phyloP scores from a whole-genome alignment of 495 filamentous ascomycete species.

The Recurvomyces mirabilis region DNA sequence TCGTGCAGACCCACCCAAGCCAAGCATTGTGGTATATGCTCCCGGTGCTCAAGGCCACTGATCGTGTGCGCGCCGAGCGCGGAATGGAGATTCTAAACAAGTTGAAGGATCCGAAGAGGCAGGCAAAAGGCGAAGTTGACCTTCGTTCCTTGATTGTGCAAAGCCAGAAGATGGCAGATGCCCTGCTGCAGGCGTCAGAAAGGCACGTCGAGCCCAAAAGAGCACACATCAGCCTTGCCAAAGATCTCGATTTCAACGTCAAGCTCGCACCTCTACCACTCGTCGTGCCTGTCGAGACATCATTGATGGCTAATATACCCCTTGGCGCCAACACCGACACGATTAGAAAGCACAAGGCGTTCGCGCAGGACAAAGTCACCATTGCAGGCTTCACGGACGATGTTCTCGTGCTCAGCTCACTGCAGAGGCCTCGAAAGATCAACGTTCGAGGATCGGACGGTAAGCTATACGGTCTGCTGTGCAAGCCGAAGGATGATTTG shows the following conservation, averaged over 20 bases:
- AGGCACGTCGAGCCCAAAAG: slow-evolving; percentile 57
- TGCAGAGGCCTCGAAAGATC: slow-evolving; percentile 86
- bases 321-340: slow-evolving; percentile 56
- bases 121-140: slow-evolving; percentile 36
- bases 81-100: slow-evolving; percentile 41
- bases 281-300: slow-evolving; percentile 77
- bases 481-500: slow-evolving; percentile 96
- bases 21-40: slow-evolving; percentile 91
- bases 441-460: slow-evolving; percentile 83
- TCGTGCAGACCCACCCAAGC: slow-evolving; percentile 67
- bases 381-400: slow-evolving; percentile 66
- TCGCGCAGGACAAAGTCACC: slow-evolving; percentile 54
- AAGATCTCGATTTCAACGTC: slow-evolving; percentile 71
- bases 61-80: slow-evolving; percentile 40
- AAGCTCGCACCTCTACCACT: slow-evolving; percentile 69
- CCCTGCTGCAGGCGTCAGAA: slow-evolving; percentile 71
- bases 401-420: slow-evolving; percentile 76
- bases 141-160: slow-evolving; percentile 61
- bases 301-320: slow-evolving; percentile 72
- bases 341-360: slow-evolving; percentile 66
- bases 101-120: slow-evolving; percentile 31
- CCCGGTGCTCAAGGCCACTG: slow-evolving; percentile 55
- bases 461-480: slow-evolving; percentile 72
- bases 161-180: slow-evolving; percentile 73
- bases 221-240: slow-evolving; percentile 57